Evolutionary conservation across 129 eudicot species (phyloP).

Genomic region (Flaveria ramosissima): DNA sequence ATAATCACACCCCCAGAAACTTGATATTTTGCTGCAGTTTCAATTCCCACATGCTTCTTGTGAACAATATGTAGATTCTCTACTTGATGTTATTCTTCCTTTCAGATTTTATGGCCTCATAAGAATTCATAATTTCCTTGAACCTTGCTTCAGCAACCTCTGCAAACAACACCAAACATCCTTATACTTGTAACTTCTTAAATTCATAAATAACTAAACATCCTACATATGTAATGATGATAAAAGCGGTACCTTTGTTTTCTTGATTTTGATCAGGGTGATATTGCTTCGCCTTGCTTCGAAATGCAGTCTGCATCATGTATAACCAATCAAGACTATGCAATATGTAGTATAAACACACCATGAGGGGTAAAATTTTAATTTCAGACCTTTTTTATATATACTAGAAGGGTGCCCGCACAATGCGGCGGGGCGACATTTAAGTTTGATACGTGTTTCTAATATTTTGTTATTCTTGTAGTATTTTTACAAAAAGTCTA

Average conservation of each 20-base stretch:
- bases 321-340: conserved; percentile 7
- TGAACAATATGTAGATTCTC: not conserved
- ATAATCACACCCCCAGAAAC: conserved; percentile 7
- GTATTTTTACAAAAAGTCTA: no score
- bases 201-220: not conserved
- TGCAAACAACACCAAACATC: conserved; percentile 40
- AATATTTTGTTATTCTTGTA: no score
- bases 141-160: conserved; percentile 83
- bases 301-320: conserved; percentile 72
- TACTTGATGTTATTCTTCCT: conserved; percentile 47
- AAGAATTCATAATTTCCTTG: conserved; percentile 79
- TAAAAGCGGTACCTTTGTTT: conserved; percentile 59
- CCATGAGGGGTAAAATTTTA: no score
- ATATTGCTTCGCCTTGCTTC: conserved; percentile 80
- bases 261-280: conserved; percentile 98
- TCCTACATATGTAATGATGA: not conserved
- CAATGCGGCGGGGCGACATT: no score
- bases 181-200: not conserved
- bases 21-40: not conserved
- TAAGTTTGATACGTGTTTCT: no score
- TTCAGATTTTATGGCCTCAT: conserved; percentile 80
- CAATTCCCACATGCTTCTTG: not conserved
- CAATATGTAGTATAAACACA: not conserved
- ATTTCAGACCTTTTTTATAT: not conserved
- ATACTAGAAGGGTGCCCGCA: no score